Evolutionary conservation across 345 rosid species (phyloP), one percentile per base, ranked within the genome.

Genomic region (Salix viminalis): DNA sequence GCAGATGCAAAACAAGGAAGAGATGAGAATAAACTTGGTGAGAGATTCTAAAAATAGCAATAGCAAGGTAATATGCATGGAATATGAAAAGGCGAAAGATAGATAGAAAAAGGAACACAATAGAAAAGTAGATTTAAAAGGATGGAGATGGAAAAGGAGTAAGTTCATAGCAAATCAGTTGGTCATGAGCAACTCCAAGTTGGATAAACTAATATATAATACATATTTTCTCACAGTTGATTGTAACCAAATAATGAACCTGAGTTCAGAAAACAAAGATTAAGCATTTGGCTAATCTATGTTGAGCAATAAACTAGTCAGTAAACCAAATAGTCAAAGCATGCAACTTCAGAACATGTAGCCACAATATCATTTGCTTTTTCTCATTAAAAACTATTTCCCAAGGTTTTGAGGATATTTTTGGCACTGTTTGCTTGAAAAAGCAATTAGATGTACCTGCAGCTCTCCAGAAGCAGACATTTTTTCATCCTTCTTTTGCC

Each of bases 401-500:
- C 75, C 42, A 37, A 39, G 44, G 16, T 30, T 70, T 14, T 24
- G 37, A 2, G 64, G 61, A 67, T 69, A 66, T 72, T 4, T 26
- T 23, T 52, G 39, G 60, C 26, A 37, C 28, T 39, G 30, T 7
- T 18, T 26, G 67, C 76, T 28, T 26, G 61, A 67, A 67, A 23
- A 65, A 50, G 65, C 37, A 69, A 79, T 61, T 54, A 74, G 34
- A 71, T 70, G 74, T 81, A 96, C 97, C 91, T 87, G 91, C 84
- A 92, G 72, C 64, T 88, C 93, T 84, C 93, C 96, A 72, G 79
- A 80, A 82, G 96, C 97, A 84, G 97, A 82, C 81, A 83, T 86
- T 77, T 86, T 88, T 85, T 88, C 85, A n/a, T 91, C 93, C 86
- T 86, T 90, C 88, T 88, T 92, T 78, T 81, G 88, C 97, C 97